A percentile compares a stretch with the other conserved stretches of the same genome.
Evolutionary conservation across 768 basidiomycete genomes (phyloP).

Genomic region (Chalciporus sphaerocephalus): DNA sequence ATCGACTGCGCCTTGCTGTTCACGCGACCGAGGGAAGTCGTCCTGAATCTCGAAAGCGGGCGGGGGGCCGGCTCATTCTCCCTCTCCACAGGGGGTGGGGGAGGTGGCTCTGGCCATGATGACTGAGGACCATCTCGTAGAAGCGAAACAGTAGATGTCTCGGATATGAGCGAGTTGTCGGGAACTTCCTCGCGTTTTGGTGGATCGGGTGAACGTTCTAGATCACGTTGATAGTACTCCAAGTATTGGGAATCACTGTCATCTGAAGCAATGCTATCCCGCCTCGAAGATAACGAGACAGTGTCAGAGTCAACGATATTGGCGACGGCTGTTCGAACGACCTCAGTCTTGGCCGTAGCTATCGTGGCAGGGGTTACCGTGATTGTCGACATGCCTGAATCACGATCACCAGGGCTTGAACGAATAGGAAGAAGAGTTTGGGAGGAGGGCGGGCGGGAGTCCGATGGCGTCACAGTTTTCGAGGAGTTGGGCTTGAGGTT

Average conservation of each 20-base stretch:
- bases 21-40: constrained; percentile 28
- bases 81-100: constrained; percentile 26
- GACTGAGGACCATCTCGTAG: constrained; percentile 19
- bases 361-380: constrained; percentile 44
- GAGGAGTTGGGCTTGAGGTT: background rate
- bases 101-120: constrained; percentile 28
- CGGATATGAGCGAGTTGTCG: constrained; percentile 13
- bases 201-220: background rate
- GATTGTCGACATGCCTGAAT: constrained; percentile 35
- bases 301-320: constrained; percentile 40
- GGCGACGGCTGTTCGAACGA: constrained; percentile 51
- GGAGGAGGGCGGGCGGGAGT: constrained; percentile 18
- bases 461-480: background rate
- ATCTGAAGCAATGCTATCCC: constrained; percentile 13
- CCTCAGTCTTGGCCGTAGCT: constrained; percentile 42
- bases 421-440: constrained; percentile 16
- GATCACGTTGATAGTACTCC: background rate
- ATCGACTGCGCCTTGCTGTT: constrained; percentile 21
- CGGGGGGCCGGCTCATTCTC: constrained; percentile 23
- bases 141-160: constrained; percentile 14
- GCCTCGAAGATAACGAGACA: constrained; percentile 16
- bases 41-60: constrained; percentile 26
- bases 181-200: constrained; percentile 12
- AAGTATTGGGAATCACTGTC: constrained; percentile 2
- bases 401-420: constrained; percentile 22